Base-by-base conservation (phyloP, 2,329 filamentous ascomycete species). In the Aspergillus candidus region DNA sequence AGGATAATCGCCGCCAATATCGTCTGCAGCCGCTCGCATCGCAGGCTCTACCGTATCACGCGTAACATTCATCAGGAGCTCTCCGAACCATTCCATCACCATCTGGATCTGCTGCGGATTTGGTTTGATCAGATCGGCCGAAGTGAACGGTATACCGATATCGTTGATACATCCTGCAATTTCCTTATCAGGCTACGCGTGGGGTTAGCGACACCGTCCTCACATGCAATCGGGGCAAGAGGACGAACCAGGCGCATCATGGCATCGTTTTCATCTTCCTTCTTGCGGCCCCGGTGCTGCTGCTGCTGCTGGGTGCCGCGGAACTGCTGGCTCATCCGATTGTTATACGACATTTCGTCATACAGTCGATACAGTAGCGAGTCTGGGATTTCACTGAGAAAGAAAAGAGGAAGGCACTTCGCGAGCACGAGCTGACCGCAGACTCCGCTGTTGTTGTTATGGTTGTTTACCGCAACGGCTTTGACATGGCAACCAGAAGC, bases 141-240 rank as follows among this genome's bases (percentile, higher is more conserved):
- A 75, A 31, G 81, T 86, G 67, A 97, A 96, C 22, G 81, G 83
- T 58, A 97, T 90, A 47, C 91, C 91, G 59, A 97, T 95, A 66
- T 97, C 93, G 60, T 85, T 93, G 72, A 98, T 96, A 68, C 93
- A 98, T 64, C 87, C 89, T 56, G 91, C 91, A 49, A 98, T 96
- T 67, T 98, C 93, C 50, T 74, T 70, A 52, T 83, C 79, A 38
- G 78, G 74, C 79, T 83, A 43, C 38, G 27, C 3, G 22, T 59
- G 27, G 22, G 29, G 27, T 56, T 43, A 57, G 52, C 34, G 40
- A 27, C 12, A 34, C 11, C 11, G 10, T n/a, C 11, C 18, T 15
- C 14, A 32, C 18, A 27, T 33, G 34, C 15, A 4, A 17, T 6
- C 7, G n/a, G 32, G 33, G 4, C 27, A n/a, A 8, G 27, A 11